Evolutionary conservation across 805 yeast genomes (phyloP).

Genomic region (Nakazawaea ambrosiae): DNA sequence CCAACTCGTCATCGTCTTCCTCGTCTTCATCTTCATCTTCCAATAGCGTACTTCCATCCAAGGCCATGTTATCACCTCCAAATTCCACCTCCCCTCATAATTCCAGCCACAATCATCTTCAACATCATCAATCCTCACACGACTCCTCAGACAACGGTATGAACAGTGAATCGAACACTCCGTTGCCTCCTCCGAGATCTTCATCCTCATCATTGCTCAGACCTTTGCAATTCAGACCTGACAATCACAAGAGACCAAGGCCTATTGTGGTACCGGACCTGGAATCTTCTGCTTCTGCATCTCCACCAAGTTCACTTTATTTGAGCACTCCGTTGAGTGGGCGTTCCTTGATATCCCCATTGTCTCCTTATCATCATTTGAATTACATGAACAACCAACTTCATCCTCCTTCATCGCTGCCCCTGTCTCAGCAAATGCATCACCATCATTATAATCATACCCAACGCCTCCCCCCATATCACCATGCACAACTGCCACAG

Average conservation of each 20-base stretch:
- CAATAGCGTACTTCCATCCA: conserved; percentile 1
- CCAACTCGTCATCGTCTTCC: too few relatives aligned
- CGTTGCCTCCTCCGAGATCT: conserved; percentile 7
- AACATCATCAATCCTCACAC: background rate
- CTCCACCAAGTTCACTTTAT: conserved; percentile 1
- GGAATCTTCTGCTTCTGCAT: background rate
- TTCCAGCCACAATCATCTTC: background rate
- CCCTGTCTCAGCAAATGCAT: background rate
- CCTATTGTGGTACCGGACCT: conserved; percentile 9
- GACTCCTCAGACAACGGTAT: background rate
- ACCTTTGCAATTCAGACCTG: conserved; percentile 10
- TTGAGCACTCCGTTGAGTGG: conserved; percentile 9
- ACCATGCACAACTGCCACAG: too few relatives aligned
- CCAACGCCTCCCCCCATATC: too few relatives aligned
- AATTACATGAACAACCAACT: conserved; percentile 7
- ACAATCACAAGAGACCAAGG: conserved; percentile 10
- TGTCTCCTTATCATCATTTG: conserved; percentile 11
- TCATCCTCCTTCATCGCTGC: conserved; percentile 4
- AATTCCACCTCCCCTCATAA: conserved; percentile 11
- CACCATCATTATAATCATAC: too few relatives aligned
- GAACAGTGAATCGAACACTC: background rate
- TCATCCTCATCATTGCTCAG: conserved; percentile 8
- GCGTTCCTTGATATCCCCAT: conserved; percentile 1
- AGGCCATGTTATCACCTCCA: conserved; percentile 8
- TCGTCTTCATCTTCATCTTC: too few relatives aligned